Conservation (phyloP, 1,284 basidiomycete species). For the Tilletia horrida region DNA sequence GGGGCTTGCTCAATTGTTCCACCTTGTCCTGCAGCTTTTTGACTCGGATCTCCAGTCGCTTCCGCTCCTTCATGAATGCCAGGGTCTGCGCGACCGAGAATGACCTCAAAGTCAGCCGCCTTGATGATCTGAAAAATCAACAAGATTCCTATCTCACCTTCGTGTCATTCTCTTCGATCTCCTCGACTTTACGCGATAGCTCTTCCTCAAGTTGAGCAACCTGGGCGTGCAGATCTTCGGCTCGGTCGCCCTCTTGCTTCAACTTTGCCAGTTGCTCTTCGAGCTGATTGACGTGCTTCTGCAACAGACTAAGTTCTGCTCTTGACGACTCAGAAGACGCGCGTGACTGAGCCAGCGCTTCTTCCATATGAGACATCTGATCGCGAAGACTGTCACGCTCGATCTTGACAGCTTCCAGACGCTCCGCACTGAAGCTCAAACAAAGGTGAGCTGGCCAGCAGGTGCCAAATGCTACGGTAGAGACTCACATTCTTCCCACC, state of each 20-base stretch:
- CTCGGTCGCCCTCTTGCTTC: background rate
- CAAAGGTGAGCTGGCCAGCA: no score
- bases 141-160: background rate
- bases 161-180: constrained; percentile 15
- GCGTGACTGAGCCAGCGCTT: background rate
- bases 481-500: background rate
- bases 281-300: background rate
- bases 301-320: background rate
- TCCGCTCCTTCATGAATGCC: background rate
- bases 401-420: background rate
- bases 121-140: background rate
- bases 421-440: background rate
- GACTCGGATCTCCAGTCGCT: constrained; percentile 2
- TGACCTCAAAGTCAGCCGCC: background rate
- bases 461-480: background rate
- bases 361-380: background rate
- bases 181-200: background rate
- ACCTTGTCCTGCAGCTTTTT: constrained; percentile 13
- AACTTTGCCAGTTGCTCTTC: background rate
- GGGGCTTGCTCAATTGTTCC: constrained; percentile 1
- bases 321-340: background rate
- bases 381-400: background rate
- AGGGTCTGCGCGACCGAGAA: background rate
- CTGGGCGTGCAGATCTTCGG: constrained; percentile 4
- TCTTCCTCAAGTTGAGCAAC: constrained; percentile 2